Base-by-base conservation (phyloP, 2,329 filamentous ascomycete species). In the Cadophora malorum region DNA sequence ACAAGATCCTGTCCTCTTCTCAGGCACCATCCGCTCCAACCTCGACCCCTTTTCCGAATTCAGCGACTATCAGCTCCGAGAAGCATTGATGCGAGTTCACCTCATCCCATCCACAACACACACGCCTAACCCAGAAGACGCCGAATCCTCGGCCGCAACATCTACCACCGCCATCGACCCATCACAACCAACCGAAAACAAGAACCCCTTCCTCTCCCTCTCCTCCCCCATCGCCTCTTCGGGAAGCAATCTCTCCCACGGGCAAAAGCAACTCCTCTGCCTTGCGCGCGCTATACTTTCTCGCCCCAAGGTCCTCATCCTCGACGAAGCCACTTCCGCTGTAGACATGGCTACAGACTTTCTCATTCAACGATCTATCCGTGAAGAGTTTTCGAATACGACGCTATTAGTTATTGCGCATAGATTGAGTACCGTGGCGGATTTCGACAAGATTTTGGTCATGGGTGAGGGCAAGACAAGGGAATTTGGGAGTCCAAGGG, bases 181-280 rank as follows among this genome's bases (percentile, higher is more conserved):
- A 1, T n/a, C 56, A n/a, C 38, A 23, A 14, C 31, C 25, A 14
- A 49, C 25, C 25, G 65, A 49, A 63, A 59, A 58, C 49, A 65
- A 68, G 41, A 71, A 72, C 28, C 65, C 52, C 10, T 63, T 63
- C 49, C 61, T 63, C 31, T 84, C 86, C 47, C 83, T 93, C 8
- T 79, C 81, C 31, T 89, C 88, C 21, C 82, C 85, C 62, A 86
- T 93, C 70, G 87, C 89, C 2, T 89, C 92, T 75, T 90, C 89
- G 21, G 91, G 91, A 0, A 83, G 67, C 7, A 72, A 73, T 38
- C 65, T 83, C 5, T 75, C 73, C 5, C 89, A 97, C 23, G 94
- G 94, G 14, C 94, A 97, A 80, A 89, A 95, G 1, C 95, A 97
- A 79, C 87, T 97, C 59, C 96, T 97, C 90, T 94, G 94, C 1